Base-by-base conservation (phyloP, 257 asterid genomes). In the Echites panduratus region DNA sequence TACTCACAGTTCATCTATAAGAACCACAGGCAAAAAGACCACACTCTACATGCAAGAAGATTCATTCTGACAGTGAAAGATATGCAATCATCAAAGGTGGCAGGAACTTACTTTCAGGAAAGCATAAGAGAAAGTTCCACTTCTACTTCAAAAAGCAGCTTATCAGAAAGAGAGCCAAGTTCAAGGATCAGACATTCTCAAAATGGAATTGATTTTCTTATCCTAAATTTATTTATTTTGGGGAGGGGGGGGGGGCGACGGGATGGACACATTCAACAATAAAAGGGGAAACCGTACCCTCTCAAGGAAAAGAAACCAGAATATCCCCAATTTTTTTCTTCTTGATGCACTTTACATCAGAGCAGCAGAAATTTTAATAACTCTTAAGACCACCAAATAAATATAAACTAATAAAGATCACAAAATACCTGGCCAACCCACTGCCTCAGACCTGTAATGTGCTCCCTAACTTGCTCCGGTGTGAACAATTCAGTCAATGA, bases 361-460 rank as follows among this genome's bases (percentile, higher is more conserved):
- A 17, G 54, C 40, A 19, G 65, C 38, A 32, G 43, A 58, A 62
- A 26, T 62, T 29, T 14, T 32, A 4, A 27, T 35, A 62, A 38
- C 40, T 24, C 12, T 24, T 2, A 43, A 57, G 7, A 12, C 27
- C 16, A 47, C 6, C 16, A 20, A 49, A 35, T 5, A 27, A 57
- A 22, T 47, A 73, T 58, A 54, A 40, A 66, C 41, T 72, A 66
- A 45, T 72, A 19, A n/a, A 53, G 47, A 66, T 44, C 20, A 66
- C 68, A 68, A 79, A 92, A 78, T 76, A 92, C 99, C 98, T 95
- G 99, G 82, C 99, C 99, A 58, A 92, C 82, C 99, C 99, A 95
- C 86, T 80, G 94, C 75, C 98, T 84, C 70, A 95, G 97, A 76
- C 99, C 93, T 75, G 38, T 75, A 72, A 92, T 92, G 80, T 95